These are phyloP conservation scores for Phytophthora meadii DNA, from an alignment of 352 stramenopile species.

Conservation along the genomic window DNA sequence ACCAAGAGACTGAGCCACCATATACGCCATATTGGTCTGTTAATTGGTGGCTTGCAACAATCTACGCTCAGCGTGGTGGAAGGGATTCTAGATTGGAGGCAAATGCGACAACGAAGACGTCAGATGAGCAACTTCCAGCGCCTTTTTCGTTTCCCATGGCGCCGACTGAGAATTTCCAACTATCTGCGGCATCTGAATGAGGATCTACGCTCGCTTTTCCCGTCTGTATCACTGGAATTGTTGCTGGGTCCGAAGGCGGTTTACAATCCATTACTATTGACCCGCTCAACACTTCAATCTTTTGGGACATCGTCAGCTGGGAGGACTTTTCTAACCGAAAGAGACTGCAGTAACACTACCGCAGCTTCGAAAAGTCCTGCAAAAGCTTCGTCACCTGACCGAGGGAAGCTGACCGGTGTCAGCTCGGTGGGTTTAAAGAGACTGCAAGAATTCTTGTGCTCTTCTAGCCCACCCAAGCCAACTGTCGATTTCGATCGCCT, in stretches of 20 bases:
- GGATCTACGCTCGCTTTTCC: slow-evolving; percentile 52
- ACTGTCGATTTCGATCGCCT: slow-evolving; percentile 18
- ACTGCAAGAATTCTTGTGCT: slow-evolving; percentile 12
- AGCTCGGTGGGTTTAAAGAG: slow-evolving; percentile 4
- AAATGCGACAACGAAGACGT: slow-evolving; percentile 32
- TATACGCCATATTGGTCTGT: slow-evolving; percentile 36
- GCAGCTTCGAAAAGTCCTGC: background rate
- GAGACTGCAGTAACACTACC: background rate
- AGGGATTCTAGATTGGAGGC: slow-evolving; percentile 54
- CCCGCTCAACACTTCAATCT: slow-evolving; percentile 26
- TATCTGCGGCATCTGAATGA: slow-evolving; percentile 56
- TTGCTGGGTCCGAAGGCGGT: slow-evolving; percentile 40
- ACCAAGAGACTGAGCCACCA: slow-evolving; percentile 36
- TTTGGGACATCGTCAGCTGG: slow-evolving; percentile 30
- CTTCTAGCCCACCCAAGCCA: slow-evolving; percentile 8
- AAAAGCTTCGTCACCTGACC: background rate
- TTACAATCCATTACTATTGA: slow-evolving; percentile 57
- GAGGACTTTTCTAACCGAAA: slow-evolving; percentile 66
- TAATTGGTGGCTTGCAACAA: slow-evolving; percentile 38
- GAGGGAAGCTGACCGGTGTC: slow-evolving; percentile 1
- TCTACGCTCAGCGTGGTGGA: slow-evolving; percentile 48
- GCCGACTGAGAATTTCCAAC: slow-evolving; percentile 41
- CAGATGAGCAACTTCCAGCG: slow-evolving; percentile 51
- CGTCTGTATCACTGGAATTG: slow-evolving; percentile 41
- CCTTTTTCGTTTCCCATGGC: slow-evolving; percentile 58